Evolutionary conservation across 2,329 filamentous ascomycete species (phyloP), one percentile per base, ranked within the genome.

Genomic region (Raffaelea deltoideospora): DNA sequence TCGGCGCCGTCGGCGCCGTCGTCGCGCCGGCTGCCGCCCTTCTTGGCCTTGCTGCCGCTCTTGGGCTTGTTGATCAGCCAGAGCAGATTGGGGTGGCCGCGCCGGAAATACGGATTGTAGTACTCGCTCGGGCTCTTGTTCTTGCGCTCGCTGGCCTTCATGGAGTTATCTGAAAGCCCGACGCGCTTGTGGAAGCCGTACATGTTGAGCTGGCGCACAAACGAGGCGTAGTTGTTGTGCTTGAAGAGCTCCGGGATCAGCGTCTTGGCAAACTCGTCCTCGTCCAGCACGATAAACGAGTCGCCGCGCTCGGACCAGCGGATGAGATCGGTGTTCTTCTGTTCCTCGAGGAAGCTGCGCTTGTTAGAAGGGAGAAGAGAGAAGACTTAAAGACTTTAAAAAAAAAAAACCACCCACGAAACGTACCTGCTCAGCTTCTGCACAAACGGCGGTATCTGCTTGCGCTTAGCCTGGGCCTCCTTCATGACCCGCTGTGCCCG

Each of bases 61-160:
- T 88, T 92, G 1, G 88, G 87, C 54, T 96, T 96, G 54, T 93
- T 88, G 45, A 96, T 95, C 39, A 96, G 66, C 88, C 88, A 96
- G 5, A 95, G 64, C 33, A 98, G 64, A 54, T 95, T 92, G 4
- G 87, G 87, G 46, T 93, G 79, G 5, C 87, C 88, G 32, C 86
- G 81, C 48, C 86, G 83, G 60, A 98, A 98, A 60, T 87, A 98
- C 10, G 85, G 85, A 55, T 98, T 95, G 47, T 83, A 87, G 56
- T 98, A 98, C 65, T 96, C 90, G 67, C 87, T 96, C 0, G 90
- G 90, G 40, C 86, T 94, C 62, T 98, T 98, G 54, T 88, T 88
- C 56, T 95, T 94, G 43, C 87, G 79, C 60, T 96, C 90, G 53
- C 87, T 95, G 6, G 92, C 87, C 47, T 90, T 82, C 81, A 98